Conservation (phyloP, 495 filamentous ascomycete species). For the Aspergillus sclerotiicarbonarius region DNA sequence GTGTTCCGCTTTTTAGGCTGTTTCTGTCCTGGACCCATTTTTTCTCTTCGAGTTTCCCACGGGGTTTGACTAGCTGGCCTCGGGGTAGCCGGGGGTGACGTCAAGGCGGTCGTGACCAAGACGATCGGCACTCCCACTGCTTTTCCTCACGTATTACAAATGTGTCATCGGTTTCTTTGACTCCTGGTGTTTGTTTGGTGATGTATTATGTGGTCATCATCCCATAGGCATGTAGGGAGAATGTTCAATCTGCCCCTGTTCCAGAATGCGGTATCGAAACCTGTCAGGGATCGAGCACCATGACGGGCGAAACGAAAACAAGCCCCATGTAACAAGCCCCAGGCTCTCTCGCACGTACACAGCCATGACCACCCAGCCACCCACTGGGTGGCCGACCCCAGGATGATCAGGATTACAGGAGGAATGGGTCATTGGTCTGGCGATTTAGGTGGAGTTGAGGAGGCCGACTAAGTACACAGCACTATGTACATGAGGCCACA, state of each 20-base stretch:
- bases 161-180: slow-evolving; percentile 1
- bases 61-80: slow-evolving; percentile 1
- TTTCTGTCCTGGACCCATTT: not conserved
- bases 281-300: slow-evolving; percentile 8
- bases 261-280: slow-evolving; percentile 19
- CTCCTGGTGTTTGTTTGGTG: not conserved
- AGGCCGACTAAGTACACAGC: no score
- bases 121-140: not conserved
- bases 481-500: no score
- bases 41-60: not conserved
- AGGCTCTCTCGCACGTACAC: not conserved
- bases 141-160: not conserved
- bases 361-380: not conserved
- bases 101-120: slow-evolving; percentile 2
- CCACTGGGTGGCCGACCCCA: not conserved
- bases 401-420: not conserved
- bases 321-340: not conserved
- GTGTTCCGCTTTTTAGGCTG: not conserved
- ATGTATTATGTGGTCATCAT: no score
- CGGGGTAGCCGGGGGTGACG: slow-evolving; percentile 19
- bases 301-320: not conserved
- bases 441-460: not conserved
- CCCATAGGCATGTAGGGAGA: no score
- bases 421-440: not conserved
- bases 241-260: slow-evolving; percentile 3